These are phyloP conservation scores for Colletotrichum incanum DNA, from an alignment of 2,329 filamentous ascomycete species.

Conservation along the genomic window DNA sequence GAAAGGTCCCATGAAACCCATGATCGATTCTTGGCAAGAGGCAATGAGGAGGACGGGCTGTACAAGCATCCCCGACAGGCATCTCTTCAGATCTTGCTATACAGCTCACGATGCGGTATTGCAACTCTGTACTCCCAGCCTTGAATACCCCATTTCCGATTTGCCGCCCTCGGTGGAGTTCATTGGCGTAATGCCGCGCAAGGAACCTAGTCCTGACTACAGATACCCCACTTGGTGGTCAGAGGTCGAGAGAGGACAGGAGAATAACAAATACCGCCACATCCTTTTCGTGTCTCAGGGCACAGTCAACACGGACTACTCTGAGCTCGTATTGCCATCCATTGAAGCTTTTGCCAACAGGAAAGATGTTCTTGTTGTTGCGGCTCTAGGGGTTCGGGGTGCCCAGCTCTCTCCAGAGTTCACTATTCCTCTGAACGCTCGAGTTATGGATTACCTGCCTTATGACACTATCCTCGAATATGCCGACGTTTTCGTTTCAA, in stretches of 20 bases:
- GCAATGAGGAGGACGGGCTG: constrained; percentile 26
- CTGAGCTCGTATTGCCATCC: constrained; percentile 61
- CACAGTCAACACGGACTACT: constrained; percentile 58
- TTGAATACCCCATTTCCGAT: constrained; percentile 58
- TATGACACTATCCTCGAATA: constrained; percentile 64
- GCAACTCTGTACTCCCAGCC: constrained; percentile 56
- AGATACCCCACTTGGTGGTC: constrained; percentile 62
- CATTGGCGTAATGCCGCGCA: constrained; percentile 58
- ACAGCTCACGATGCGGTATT: constrained; percentile 52
- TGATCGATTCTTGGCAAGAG: constrained; percentile 32
- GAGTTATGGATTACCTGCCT: constrained; percentile 63
- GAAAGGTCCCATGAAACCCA: constrained; percentile 35
- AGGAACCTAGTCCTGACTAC: constrained; percentile 48
- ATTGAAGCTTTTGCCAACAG: constrained; percentile 58
- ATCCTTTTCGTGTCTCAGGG: constrained; percentile 65
- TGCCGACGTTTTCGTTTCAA: constrained; percentile 63
- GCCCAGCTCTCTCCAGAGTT: constrained; percentile 34
- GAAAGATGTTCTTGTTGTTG: constrained; percentile 56
- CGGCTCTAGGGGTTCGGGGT: constrained; percentile 49
- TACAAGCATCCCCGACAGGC: constrained; percentile 16
- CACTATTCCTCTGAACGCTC: constrained; percentile 56
- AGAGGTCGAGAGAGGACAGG: constrained; percentile 51
- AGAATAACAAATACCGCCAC: constrained; percentile 24
- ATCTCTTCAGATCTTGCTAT: constrained; percentile 28
- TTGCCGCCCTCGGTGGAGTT: constrained; percentile 58